Evolutionary conservation across 169 alveolate genomes (phyloP), one percentile per base, ranked within the genome.

Genomic region (Plasmodium billcollinsi): DNA sequence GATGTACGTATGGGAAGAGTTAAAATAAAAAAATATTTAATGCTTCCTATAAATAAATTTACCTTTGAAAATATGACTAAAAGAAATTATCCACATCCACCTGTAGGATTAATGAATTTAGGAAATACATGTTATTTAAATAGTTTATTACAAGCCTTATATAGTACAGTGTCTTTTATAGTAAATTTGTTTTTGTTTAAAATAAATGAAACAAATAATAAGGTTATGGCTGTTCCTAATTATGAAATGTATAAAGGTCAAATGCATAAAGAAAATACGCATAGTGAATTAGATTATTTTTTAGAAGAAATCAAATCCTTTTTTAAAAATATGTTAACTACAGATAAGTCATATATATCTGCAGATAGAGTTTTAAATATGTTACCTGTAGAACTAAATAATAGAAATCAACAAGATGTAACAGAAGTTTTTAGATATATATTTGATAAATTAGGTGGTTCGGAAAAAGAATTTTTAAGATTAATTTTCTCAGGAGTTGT

Each of bases 91-190:
- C 63, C 33, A 45, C 72, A 66, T 15, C 80, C 90, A 15, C 92
- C 94, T 43, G 85, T 92, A 3, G 99, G 99, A 0, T 24, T 98
- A 15, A 95, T 96, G 45, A 98, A 98, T 83, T 92, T 98, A 52
- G 99, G 99, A 2, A 97, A 98, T 72, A 97, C 98, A 14, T 98
- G 99, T 92, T 98, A 98, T 85, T 96, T 97, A 97, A 98, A 97
- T 91, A 96, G 99, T 49, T 80, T 97, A 20, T 85, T 98, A 62
- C 98, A 98, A 91, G 97, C 98, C 43, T 93, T 98, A n/a, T 98
- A 93, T 90, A 98, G 97, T 97, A 97, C 98, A 2, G 97, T 90
- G 12, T 56, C 88, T 39, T 94, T 94, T 73, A 93, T 94, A 2
- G 85, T 90, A 14, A 78, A 88, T 49, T 73, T 94, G 18, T 69